A percentile compares a stretch with the other conserved stretches of the same genome.
phyloP scores from a whole-genome alignment of 331 rosid species.

The Rosa hybrid region DNA sequence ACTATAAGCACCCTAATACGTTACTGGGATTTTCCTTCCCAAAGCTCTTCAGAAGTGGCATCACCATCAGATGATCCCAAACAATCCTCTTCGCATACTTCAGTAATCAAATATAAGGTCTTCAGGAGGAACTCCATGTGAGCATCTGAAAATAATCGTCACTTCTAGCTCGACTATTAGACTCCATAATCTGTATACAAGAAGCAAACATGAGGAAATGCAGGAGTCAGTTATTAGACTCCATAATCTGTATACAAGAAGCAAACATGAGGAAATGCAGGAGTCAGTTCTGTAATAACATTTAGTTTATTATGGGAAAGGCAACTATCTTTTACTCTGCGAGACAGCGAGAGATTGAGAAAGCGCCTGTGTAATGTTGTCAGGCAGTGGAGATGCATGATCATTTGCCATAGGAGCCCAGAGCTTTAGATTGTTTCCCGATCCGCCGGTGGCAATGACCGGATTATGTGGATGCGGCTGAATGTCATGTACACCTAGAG shows the following conservation, averaged over 20 bases:
- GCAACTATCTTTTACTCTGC: neutral
- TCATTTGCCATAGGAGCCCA: constrained; percentile 42
- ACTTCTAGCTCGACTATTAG: neutral
- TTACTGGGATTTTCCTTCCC: neutral
- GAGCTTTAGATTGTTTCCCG: constrained; percentile 48
- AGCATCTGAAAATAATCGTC: no score
- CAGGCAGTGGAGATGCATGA: constrained; percentile 46
- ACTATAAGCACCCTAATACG: no score
- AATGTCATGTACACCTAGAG: constrained; percentile 43
- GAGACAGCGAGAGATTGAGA: no score
- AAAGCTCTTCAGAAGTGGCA: no score
- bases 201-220: neutral
- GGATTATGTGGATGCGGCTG: constrained; percentile 53
- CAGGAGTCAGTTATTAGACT: no score
- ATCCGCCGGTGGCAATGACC: constrained; percentile 55
- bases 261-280: neutral
- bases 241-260: neutral
- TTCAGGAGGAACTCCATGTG: no score
- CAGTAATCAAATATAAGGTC: no score
- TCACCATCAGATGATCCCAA: no score
- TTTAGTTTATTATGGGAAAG: no score
- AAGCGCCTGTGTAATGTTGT: constrained; percentile 8
- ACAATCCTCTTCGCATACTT: no score
- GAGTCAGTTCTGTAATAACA: neutral
- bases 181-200: neutral